A percentile compares a stretch with the other conserved stretches of the same genome.
phyloP scores from a whole-genome alignment of 306 rosid species.

The Arachis stenosperma region DNA sequence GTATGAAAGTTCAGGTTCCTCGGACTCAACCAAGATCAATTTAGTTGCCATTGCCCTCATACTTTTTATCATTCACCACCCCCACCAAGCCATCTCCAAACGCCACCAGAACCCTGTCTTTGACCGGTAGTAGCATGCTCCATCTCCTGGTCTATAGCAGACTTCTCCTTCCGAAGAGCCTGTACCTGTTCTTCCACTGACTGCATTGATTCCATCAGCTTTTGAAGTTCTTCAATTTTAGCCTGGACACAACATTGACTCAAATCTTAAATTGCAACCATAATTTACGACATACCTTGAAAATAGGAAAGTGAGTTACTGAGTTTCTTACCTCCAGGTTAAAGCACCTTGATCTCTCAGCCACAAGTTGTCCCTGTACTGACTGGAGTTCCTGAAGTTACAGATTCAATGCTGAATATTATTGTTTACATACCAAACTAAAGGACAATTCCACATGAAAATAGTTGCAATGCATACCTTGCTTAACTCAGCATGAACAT shows the following conservation, averaged over 20 bases:
- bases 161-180: conserved; percentile 79
- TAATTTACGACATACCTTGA: conserved; percentile 7
- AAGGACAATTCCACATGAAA: conserved; percentile 27
- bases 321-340: conserved; percentile 71
- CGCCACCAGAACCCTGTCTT: conserved; percentile 85
- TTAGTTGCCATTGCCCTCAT: conserved; percentile 21
- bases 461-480: conserved; percentile 56
- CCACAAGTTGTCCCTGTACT: conserved; percentile 85
- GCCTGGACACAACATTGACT: conserved; percentile 62
- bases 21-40: conserved; percentile 33
- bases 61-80: conserved; percentile 35
- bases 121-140: conserved; percentile 68
- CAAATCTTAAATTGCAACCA: conserved; percentile 8
- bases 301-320: conserved; percentile 16
- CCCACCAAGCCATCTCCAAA: conserved; percentile 82
- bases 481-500: conserved; percentile 79
- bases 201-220: conserved; percentile 73
- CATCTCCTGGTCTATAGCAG: conserved; percentile 68
- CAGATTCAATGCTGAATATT: conserved; percentile 40
- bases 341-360: conserved; percentile 97
- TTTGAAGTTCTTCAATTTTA: conserved; percentile 80
- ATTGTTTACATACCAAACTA: conserved; percentile 1
- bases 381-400: conserved; percentile 85
- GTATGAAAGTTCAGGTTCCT: conserved; percentile 24
- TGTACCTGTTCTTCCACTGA: conserved; percentile 81